phyloP scores from a whole-genome alignment of 352 stramenopile genomes.

The Globisporangium yorkense region DNA sequence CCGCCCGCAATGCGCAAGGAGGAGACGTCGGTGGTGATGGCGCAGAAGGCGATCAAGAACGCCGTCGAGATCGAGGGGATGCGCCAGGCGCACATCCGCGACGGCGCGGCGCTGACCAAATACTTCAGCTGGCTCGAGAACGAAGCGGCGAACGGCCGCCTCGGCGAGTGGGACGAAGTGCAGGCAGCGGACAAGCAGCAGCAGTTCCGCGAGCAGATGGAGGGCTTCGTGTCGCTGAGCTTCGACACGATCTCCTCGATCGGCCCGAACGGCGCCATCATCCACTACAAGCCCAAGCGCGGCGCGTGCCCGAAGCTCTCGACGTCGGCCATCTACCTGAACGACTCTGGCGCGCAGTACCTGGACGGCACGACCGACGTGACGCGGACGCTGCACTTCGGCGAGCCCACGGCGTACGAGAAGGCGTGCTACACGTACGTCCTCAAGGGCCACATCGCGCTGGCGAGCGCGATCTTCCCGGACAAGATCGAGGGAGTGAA shows the following conservation, averaged over 20 bases:
- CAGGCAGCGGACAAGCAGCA: conserved; percentile 91
- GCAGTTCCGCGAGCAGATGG: conserved; percentile 74
- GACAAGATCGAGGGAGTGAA: conserved; percentile 93
- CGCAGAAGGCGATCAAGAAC: conserved; percentile 93
- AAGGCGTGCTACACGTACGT: conserved; percentile 96
- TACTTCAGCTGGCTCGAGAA: conserved; percentile 93
- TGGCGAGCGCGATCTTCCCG: conserved; percentile 85
- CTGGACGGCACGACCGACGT: conserved; percentile 98
- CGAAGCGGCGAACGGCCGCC: conserved; percentile 41
- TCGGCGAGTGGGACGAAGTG: conserved; percentile 67
- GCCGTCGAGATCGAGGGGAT: conserved; percentile 94
- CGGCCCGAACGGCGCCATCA: conserved; percentile 96
- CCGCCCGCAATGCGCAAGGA: conserved; percentile 68
- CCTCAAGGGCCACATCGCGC: conserved; percentile 95
- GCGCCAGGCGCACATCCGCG: conserved; percentile 91
- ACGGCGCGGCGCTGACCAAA: conserved; percentile 92
- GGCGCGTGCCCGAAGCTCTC: conserved; percentile 85
- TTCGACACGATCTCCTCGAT: conserved; percentile 98
- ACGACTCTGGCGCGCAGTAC: conserved; percentile 99
- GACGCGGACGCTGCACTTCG: conserved; percentile 98
- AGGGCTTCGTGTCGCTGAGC: conserved; percentile 89
- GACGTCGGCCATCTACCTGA: conserved; percentile 94
- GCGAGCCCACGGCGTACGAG: conserved; percentile 88
- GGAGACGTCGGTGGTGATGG: conserved; percentile 71
- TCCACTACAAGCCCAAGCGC: conserved; percentile 90